Conservation (phyloP, 805 yeast genomes). For the Lachancea mirantina region DNA sequence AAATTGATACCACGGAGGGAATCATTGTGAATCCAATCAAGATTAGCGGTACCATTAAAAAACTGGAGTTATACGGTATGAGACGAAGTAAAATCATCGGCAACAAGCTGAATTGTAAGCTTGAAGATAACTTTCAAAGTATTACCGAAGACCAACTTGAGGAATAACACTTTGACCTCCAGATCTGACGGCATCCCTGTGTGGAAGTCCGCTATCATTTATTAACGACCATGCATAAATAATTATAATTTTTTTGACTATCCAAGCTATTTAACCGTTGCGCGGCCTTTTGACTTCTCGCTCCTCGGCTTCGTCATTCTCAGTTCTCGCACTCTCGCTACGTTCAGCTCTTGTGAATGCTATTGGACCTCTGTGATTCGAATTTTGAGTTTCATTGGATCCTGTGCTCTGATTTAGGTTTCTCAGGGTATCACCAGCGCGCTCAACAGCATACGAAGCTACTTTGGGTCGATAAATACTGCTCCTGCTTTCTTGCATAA, state of each 20-base stretch:
- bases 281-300: constrained; percentile 9
- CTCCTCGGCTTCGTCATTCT: not conserved
- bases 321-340: not conserved
- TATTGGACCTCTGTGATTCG: constrained; percentile 36
- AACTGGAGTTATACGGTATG: constrained; percentile 68
- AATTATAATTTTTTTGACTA: not conserved
- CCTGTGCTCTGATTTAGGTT: constrained; percentile 10
- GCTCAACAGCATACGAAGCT: constrained; percentile 9
- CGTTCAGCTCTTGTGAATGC: constrained; percentile 37
- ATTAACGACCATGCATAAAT: not conserved
- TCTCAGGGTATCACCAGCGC: constrained; percentile 8
- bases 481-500: constrained; percentile 45
- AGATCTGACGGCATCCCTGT: not conserved
- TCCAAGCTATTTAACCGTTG: not conserved
- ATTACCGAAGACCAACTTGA: constrained; percentile 15
- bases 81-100: constrained; percentile 33
- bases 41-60: constrained; percentile 81
- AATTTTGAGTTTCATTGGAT: constrained; percentile 10
- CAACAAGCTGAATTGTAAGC: constrained; percentile 13
- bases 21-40: constrained; percentile 57
- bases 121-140: constrained; percentile 9
- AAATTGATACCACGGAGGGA: constrained; percentile 39
- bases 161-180: constrained; percentile 1
- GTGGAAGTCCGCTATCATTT: not conserved
- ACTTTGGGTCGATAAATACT: constrained; percentile 41